Conservation (phyloP, 805 yeast genomes). For the Candida tammaniensis region DNA sequence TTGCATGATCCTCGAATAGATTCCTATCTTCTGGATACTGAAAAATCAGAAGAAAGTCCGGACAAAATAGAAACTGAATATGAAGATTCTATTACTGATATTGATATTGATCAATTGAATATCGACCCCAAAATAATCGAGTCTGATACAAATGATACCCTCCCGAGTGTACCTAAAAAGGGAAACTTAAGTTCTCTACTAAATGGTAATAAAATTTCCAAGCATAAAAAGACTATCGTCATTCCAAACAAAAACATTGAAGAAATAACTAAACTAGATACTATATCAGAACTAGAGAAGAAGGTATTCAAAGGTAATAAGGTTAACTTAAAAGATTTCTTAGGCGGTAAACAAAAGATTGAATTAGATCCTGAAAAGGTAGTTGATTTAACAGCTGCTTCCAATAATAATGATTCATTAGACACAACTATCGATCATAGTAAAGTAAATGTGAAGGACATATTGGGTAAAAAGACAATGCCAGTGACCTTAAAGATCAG, state of each 20-base stretch:
- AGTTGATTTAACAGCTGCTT: too few relatives aligned
- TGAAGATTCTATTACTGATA: constrained; percentile 1
- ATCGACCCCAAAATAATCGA: too few relatives aligned
- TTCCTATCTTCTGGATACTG: too few relatives aligned
- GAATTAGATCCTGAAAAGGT: not conserved
- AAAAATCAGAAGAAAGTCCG: too few relatives aligned
- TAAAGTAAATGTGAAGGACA: constrained; percentile 1
- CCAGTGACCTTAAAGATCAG: constrained; percentile 2
- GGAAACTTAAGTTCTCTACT: constrained; percentile 1
- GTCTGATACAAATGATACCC: not conserved
- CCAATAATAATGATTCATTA: too few relatives aligned
- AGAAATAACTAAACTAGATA: not conserved
- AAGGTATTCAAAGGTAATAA: constrained; percentile 5
- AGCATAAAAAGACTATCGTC: too few relatives aligned
- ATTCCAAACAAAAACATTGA: not conserved
- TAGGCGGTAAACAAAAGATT: constrained; percentile 6
- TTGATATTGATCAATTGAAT: constrained; percentile 1
- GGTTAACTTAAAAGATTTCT: constrained; percentile 9
- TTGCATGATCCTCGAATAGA: too few relatives aligned
- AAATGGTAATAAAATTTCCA: constrained; percentile 3
- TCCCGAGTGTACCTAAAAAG: constrained; percentile 2
- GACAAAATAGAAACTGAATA: too few relatives aligned
- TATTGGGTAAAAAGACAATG: constrained; percentile 1
- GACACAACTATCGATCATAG: not conserved
- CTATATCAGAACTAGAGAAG: constrained; percentile 5